phyloP scores from a whole-genome alignment of 257 asterid species.

The Voacanga thouarsii region DNA sequence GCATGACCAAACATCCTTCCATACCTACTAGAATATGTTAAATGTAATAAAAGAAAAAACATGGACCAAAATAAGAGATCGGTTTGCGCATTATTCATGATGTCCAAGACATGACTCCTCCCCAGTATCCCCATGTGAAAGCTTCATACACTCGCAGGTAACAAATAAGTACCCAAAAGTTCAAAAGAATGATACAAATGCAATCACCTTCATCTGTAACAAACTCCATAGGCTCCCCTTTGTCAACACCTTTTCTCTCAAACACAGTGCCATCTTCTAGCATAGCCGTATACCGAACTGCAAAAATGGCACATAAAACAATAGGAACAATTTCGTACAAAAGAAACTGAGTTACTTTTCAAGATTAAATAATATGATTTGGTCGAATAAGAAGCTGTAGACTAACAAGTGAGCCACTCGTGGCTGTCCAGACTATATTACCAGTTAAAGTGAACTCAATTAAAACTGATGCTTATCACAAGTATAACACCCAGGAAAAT shows the following conservation, averaged over 20 bases:
- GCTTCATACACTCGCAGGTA: neutral
- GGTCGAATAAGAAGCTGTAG: neutral
- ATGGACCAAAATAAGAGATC: neutral
- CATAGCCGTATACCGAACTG: constrained; percentile 63
- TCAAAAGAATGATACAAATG: neutral
- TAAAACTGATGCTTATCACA: neutral
- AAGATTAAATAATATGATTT: neutral
- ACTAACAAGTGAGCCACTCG: neutral
- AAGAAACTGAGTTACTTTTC: neutral
- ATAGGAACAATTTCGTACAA: neutral
- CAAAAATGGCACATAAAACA: constrained; percentile 19
- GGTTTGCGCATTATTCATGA: neutral
- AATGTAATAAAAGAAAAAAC: no score
- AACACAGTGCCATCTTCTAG: constrained; percentile 61
- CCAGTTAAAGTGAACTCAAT: neutral
- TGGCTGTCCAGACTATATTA: neutral
- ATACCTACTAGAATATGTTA: neutral
- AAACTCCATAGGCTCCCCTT: constrained; percentile 44
- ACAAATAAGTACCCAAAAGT: neutral
- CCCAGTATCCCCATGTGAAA: neutral
- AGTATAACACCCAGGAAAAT: neutral
- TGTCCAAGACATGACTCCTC: neutral
- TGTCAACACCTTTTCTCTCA: constrained; percentile 59
- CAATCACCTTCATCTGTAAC: constrained; percentile 68
- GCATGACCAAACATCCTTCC: neutral